phyloP scores from a whole-genome alignment of 2,329 filamentous ascomycete species.

The Ophiostoma novo-ulmi region DNA sequence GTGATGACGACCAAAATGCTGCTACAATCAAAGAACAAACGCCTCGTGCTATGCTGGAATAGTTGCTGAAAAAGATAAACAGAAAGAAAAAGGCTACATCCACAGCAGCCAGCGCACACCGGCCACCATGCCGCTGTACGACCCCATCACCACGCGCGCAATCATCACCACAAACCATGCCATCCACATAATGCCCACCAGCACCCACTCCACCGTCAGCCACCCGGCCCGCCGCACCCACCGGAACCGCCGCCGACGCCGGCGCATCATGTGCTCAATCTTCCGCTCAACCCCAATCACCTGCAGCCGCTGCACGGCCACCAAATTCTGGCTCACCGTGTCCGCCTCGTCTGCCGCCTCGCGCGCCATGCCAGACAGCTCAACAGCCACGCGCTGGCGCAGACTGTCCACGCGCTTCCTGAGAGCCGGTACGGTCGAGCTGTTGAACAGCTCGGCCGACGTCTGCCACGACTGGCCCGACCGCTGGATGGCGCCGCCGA shows the following conservation, averaged over 20 bases:
- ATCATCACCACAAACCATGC: conserved; percentile 86
- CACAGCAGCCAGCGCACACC: conserved; percentile 78
- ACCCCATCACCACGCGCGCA: conserved; percentile 58
- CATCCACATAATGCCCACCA: conserved; percentile 89
- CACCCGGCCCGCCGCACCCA: conserved; percentile 74
- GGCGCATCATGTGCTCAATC: conserved; percentile 69
- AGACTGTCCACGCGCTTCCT: conserved; percentile 45
- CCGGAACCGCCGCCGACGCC: conserved; percentile 62
- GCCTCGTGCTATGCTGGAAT: background rate
- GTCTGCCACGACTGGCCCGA: conserved; percentile 54
- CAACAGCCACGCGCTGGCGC: conserved; percentile 45
- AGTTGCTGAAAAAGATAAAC: background rate
- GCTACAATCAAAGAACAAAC: background rate
- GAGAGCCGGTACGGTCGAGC: conserved; percentile 51
- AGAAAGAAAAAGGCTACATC: conserved; percentile 46
- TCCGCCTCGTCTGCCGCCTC: conserved; percentile 73
- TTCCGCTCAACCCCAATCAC: conserved; percentile 76
- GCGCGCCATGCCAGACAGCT: conserved; percentile 57
- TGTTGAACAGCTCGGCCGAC: conserved; percentile 55
- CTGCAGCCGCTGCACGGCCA: conserved; percentile 68
- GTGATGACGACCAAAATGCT: background rate
- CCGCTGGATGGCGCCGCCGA: conserved; percentile 44
- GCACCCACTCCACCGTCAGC: conserved; percentile 77
- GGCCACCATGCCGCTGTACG: conserved; percentile 43
- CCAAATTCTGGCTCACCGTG: conserved; percentile 68